phyloP scores from a whole-genome alignment of 345 rosid species.

The Heritiera fomes region DNA sequence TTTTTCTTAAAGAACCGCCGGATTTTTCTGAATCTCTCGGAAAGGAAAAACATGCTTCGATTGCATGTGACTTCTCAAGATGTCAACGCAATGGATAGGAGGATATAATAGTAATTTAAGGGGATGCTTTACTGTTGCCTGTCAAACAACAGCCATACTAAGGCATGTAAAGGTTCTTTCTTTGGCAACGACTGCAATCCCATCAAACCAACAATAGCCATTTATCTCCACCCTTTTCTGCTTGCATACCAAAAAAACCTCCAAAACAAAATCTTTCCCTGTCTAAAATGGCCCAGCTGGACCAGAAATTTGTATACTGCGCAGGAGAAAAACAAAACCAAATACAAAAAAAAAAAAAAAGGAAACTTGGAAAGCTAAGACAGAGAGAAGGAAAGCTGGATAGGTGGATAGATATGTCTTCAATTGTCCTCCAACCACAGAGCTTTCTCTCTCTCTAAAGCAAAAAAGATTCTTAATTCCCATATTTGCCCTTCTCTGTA shows the following conservation, averaged over 20 bases:
- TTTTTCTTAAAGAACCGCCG: background rate
- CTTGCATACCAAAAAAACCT: background rate
- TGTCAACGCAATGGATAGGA: background rate
- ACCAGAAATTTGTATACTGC: slow-evolving; percentile 15
- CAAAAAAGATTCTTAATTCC: slow-evolving; percentile 9
- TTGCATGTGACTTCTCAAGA: background rate
- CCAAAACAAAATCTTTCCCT: slow-evolving; percentile 6
- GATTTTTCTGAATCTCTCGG: background rate
- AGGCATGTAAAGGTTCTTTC: slow-evolving; percentile 9
- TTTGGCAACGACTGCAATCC: slow-evolving; percentile 18
- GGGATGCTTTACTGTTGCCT: slow-evolving; percentile 10
- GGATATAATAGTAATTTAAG: background rate
- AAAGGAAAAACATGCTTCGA: background rate
- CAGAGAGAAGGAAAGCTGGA: slow-evolving; percentile 15
- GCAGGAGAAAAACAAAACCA: slow-evolving; percentile 15
- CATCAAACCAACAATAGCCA: slow-evolving; percentile 27
- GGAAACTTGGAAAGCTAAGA: slow-evolving; percentile 3
- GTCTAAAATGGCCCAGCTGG: slow-evolving; percentile 32
- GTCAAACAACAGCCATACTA: background rate
- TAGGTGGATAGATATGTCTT: slow-evolving; percentile 28
- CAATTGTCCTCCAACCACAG: slow-evolving; percentile 36
- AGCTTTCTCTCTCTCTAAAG: slow-evolving; percentile 20
- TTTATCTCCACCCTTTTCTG: slow-evolving; percentile 28
- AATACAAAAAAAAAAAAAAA: background rate
- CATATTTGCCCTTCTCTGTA: slow-evolving; percentile 37